phyloP scores from a whole-genome alignment of 2,329 filamentous ascomycete species.

The Fusarium praegraminearum region DNA sequence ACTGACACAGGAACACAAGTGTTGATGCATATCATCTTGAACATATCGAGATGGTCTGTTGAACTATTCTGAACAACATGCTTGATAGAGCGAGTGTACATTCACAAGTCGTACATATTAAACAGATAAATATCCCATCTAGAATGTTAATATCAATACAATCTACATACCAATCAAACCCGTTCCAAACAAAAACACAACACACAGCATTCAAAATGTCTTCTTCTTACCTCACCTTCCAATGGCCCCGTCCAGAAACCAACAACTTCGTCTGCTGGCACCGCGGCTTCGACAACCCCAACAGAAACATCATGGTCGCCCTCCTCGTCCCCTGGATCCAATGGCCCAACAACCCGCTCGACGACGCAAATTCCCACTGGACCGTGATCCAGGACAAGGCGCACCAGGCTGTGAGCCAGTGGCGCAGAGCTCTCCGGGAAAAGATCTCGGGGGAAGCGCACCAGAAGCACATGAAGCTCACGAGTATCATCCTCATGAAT shows the following conservation, averaged over 20 bases:
- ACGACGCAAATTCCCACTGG: slow-evolving; percentile 3
- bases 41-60: not conserved
- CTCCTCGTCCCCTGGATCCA: slow-evolving; percentile 28
- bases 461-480: slow-evolving; percentile 9
- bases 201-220: not conserved
- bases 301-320: slow-evolving; percentile 14
- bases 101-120: slow-evolving; percentile 3
- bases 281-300: slow-evolving; percentile 18
- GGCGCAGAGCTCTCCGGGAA: not conserved
- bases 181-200: not conserved
- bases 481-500: slow-evolving; percentile 23
- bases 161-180: no score
- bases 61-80: not conserved
- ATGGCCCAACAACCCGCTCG: slow-evolving; percentile 20
- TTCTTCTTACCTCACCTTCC: slow-evolving; percentile 17
- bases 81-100: not conserved
- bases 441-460: slow-evolving; percentile 13
- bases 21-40: not conserved
- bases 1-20: not conserved
- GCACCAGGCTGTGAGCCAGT: not conserved
- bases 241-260: slow-evolving; percentile 10
- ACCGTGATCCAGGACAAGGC: slow-evolving; percentile 11
- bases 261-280: slow-evolving; percentile 15
- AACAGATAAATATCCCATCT: not conserved
- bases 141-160: not conserved